These are phyloP conservation scores for Iberis amara DNA, from an alignment of 441 rosid genomes.

Conservation along the genomic window DNA sequence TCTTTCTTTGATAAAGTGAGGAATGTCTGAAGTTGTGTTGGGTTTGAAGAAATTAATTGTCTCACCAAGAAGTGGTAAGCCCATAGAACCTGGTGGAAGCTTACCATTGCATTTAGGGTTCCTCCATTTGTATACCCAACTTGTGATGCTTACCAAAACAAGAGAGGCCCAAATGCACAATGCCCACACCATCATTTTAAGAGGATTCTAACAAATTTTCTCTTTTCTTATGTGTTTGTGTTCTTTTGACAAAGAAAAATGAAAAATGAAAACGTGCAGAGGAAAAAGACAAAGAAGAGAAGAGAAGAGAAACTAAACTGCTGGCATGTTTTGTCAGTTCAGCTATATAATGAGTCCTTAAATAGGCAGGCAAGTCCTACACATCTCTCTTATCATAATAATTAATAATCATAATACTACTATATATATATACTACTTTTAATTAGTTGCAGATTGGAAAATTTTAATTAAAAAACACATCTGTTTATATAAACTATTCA, in stretches of 20 bases:
- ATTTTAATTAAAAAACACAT: constrained; percentile 1
- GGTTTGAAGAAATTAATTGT: constrained; percentile 39
- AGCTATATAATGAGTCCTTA: constrained; percentile 40
- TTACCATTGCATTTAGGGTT: constrained; percentile 43
- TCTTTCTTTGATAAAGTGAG: constrained; percentile 41
- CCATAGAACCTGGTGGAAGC: constrained; percentile 66
- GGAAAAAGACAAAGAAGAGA: constrained; percentile 12
- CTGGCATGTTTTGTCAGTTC: constrained; percentile 44
- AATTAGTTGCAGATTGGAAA: constrained; percentile 1
- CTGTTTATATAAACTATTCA: constrained; percentile 9
- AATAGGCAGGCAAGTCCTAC: constrained; percentile 43
- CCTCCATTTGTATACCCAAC: constrained; percentile 41
- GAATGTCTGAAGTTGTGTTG: constrained; percentile 39
- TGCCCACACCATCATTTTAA: constrained; percentile 26
- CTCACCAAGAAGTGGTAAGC: constrained; percentile 54
- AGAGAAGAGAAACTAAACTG: constrained; percentile 32
- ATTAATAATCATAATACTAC: background rate
- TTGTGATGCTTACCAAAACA: constrained; percentile 30
- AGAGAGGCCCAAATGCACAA: constrained; percentile 31
- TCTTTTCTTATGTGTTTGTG: background rate
- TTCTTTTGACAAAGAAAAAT: background rate
- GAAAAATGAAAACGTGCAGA: constrained; percentile 23
- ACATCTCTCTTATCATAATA: constrained; percentile 19
- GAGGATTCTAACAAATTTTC: background rate
- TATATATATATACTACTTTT: too few species aligned